Percentiles rank a stretch among this genome's conserved stretches.
phyloP scores from a whole-genome alignment of 306 rosid species.

The Ammopiptanthus mongolicus region DNA sequence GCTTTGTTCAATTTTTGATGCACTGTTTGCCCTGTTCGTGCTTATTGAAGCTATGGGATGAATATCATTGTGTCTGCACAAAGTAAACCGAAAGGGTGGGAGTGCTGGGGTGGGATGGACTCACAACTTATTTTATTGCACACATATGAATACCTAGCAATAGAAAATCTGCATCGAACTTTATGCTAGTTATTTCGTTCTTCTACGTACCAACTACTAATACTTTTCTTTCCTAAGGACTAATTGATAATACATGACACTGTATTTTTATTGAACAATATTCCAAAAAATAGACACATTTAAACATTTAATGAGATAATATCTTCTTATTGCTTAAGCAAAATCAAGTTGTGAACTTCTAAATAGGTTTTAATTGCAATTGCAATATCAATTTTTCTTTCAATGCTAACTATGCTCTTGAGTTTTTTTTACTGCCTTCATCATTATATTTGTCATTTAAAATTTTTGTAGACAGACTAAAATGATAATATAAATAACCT shows the following conservation, averaged over 20 bases:
- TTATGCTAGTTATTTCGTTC: not conserved
- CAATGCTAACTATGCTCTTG: not conserved
- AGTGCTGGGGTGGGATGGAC: not conserved
- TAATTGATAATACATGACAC: not conserved
- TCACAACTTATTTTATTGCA: not conserved
- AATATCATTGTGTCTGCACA: conserved; percentile 33
- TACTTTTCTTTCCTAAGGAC: not conserved
- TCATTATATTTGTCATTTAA: too few species aligned
- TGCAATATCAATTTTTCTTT: not conserved
- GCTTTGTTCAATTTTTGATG: not conserved
- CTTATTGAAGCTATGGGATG: not conserved
- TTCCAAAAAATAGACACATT: not conserved
- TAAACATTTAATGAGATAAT: not conserved
- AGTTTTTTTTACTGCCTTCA: too few species aligned
- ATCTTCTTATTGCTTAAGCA: not conserved
- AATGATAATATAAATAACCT: too few species aligned
- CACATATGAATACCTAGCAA: not conserved
- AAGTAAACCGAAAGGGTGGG: conserved; percentile 7
- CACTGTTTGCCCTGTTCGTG: not conserved
- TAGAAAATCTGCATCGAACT: not conserved
- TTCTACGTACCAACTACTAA: not conserved
- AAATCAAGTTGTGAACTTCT: not conserved
- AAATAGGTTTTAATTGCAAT: not conserved
- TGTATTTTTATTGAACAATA: not conserved
- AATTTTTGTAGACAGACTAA: too few species aligned